phyloP scores from a whole-genome alignment of 2,329 filamentous ascomycete species.

The Albophoma yamanashiensis region DNA sequence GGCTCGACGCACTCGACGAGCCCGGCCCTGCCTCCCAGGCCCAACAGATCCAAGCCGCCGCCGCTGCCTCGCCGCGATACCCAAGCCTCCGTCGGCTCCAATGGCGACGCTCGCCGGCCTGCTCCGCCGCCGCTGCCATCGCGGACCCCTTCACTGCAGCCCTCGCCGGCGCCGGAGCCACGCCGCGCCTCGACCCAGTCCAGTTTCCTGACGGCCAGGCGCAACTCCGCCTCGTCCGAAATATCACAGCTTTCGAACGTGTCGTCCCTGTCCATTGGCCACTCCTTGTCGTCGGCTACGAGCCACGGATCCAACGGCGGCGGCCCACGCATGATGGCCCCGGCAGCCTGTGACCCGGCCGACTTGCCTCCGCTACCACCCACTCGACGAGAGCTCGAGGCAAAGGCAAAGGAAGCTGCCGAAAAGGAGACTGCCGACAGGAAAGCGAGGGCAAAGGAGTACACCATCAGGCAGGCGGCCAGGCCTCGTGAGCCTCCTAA shows the following conservation, averaged over 20 bases:
- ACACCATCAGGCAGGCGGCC: slow-evolving; percentile 4
- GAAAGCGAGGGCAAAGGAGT: slow-evolving; percentile 2
- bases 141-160: slow-evolving; percentile 17
- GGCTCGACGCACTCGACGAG: slow-evolving; percentile 13
- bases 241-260: slow-evolving; percentile 41
- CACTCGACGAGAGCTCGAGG: slow-evolving; percentile 41
- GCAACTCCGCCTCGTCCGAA: slow-evolving; percentile 48
- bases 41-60: slow-evolving; percentile 17
- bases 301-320: slow-evolving; percentile 35
- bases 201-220: slow-evolving; percentile 26
- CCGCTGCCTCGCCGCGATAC: slow-evolving; percentile 23
- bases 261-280: slow-evolving; percentile 40
- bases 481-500: slow-evolving; percentile 3
- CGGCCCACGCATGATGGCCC: slow-evolving; percentile 33
- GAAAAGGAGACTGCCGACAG: slow-evolving; percentile 1
- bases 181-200: slow-evolving; percentile 35
- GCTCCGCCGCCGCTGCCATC: slow-evolving; percentile 22
- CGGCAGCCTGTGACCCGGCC: slow-evolving; percentile 44
- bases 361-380: slow-evolving; percentile 48
- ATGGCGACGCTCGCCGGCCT: slow-evolving; percentile 9
- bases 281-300: slow-evolving; percentile 33
- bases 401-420: slow-evolving; percentile 22
- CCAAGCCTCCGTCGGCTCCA: slow-evolving; percentile 7
- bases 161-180: slow-evolving; percentile 38
- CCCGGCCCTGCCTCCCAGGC: slow-evolving; percentile 30